Evolutionary conservation across 768 basidiomycete genomes (phyloP), one percentile per base, ranked within the genome.

Genomic region (Boletus eberwhitei): DNA sequence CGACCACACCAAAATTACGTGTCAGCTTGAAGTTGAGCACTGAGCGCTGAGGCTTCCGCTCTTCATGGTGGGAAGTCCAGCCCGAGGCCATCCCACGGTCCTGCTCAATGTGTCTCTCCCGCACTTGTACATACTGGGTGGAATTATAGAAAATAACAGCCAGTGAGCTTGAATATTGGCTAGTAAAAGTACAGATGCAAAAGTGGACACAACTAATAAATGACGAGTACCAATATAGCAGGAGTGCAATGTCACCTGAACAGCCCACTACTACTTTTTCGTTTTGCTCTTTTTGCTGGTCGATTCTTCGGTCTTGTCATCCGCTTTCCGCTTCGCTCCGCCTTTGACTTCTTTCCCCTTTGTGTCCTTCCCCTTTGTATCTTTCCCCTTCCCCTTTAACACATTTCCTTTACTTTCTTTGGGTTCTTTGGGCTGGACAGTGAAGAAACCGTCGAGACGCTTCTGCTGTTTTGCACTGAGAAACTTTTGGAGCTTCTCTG

Each of bases 391-490:
- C 1, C 64, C 61, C 13, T 72, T 73, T 9, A 64, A 69, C 31
- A 73, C 81, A n/a, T 84, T 80, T 2, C 50, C 29, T 11, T 73
- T 72, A 16, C 71, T 72, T 38, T 77, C 81, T 39, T 83, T 79
- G 52, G 83, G 81, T 6, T 66, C 58, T 59, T 84, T 84, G 2
- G 82, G 72, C 64, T 88, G 85, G 12, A 85, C 83, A 1, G 86
- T 83, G 74, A 99, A 99, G 74, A 99, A 99, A 0, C 93, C 88
- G 64, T 98, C 97, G 14, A 99, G 78, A 11, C 97, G 86, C 9
- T 97, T 95, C 73, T 99, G 97, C 64, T 98, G 97, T 67, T 98
- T 98, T 34, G 86, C 83, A 49, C 83, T 86, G 47, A 98, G 75
- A 70, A 83, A 88, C 64, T 94, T 97, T 44, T 84, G 77, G 40